A percentile compares a stretch with the other conserved stretches of the same genome.
Conservation (phyloP, 2,329 filamentous ascomycete species). For the Colletotrichum tropicicola region DNA sequence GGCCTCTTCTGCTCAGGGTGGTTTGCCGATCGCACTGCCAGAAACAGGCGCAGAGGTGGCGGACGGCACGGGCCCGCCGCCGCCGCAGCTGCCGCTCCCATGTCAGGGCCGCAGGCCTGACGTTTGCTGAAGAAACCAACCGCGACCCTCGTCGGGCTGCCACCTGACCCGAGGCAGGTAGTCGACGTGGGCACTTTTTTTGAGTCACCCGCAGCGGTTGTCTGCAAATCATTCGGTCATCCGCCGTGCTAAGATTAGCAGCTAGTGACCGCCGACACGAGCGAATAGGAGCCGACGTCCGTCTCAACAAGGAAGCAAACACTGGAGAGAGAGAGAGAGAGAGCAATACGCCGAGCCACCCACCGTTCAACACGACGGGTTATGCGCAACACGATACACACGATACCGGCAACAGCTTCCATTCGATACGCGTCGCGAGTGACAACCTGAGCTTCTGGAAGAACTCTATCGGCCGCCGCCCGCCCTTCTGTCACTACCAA, state of each 20-base stretch:
- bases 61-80: slow-evolving; percentile 6
- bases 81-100: neutral
- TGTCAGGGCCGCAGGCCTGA: no score
- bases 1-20: no score
- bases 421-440: no score
- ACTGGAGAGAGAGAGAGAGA: no score
- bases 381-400: no score
- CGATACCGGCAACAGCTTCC: no score
- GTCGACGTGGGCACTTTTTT: no score
- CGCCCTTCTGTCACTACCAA: neutral
- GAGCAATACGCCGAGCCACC: no score
- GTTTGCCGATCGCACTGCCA: no score
- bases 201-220: neutral
- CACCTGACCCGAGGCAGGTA: no score
- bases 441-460: slow-evolving; percentile 14
- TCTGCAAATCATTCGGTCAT: neutral
- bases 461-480: neutral
- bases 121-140: neutral
- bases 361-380: no score
- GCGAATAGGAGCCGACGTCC: neutral
- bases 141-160: no score
- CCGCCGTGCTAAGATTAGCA: neutral
- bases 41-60: neutral
- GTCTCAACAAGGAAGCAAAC: neutral
- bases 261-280: neutral